Evolutionary conservation across 371 early-diverging fungal genomes (phyloP), one percentile per base, ranked within the genome.

Genomic region (Batkoa obscura): DNA sequence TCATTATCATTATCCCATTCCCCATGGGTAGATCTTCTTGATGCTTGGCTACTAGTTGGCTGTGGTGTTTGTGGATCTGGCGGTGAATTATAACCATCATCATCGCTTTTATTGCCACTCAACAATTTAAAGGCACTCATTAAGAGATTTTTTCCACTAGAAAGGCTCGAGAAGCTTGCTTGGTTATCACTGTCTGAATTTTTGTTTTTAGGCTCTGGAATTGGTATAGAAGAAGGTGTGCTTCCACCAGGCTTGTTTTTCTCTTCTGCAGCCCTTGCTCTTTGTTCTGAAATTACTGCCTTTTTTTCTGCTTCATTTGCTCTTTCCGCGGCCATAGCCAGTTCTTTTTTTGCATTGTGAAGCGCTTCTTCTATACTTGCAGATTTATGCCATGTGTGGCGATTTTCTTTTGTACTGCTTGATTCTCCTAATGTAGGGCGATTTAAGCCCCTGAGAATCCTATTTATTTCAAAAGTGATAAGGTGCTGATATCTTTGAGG

Each of bases 401-500:
- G 45, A 32, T 42, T 15, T 17, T 42, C 38, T 12, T 37, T 50
- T 4, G 31, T 36, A 39, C 55, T 54, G 39, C 37, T 54, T 36
- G 46, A 38, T 50, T 35, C 30, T 32, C 68, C 64, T 58, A 60
- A 59, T 3, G 46, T 17, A 15, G 56, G 45, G 47, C 79, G 73
- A 51, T 66, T 71, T 38, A 90, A 66, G 45, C 90, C 90, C 34
- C 81, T 74, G 52, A 89, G 64, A 56, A 83, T 87, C 59, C 84
- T 75, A 57, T 90, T 87, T 60, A 90, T 88, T 59, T 90, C 86
- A 50, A 75, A 77, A 5, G 83, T 86, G 43, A 93, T 83, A 33
- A 83, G 70, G 38, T 80, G 74, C 50, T 84, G 82, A 55, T 83
- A 86, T 60, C 69, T 65, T 43, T 80, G 73, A 35, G 78, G 83